Percentiles rank a stretch among this genome's conserved stretches.
Conservation (phyloP, 495 filamentous ascomycete species). For the Trichodelitschia bisporula region DNA sequence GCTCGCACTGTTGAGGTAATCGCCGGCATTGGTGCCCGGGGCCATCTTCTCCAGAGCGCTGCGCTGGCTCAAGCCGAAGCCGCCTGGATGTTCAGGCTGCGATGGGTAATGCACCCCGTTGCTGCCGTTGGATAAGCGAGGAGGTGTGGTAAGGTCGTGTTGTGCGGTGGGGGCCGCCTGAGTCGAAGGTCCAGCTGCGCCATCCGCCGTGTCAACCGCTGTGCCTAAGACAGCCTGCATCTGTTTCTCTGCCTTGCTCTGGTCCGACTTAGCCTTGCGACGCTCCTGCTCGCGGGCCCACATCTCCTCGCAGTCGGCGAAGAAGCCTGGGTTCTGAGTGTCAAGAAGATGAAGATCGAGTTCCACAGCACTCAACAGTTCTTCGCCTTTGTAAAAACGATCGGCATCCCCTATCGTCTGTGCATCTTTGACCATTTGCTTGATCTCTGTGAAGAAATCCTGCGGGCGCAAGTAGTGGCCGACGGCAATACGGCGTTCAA, state of each 20-base stretch:
- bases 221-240: not conserved
- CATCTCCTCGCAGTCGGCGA: conserved; percentile 45
- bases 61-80: conserved; percentile 33
- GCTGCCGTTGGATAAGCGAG: conserved; percentile 20
- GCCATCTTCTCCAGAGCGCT: conserved; percentile 52
- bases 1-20: conserved; percentile 65
- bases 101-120: conserved; percentile 13
- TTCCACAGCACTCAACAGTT: conserved; percentile 73
- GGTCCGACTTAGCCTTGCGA: no score
- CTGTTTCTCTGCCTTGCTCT: conserved; percentile 21
- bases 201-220: not conserved
- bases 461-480: conserved; percentile 77
- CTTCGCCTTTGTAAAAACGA: conserved; percentile 58
- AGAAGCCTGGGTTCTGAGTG: conserved; percentile 31
- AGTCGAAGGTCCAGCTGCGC: not conserved
- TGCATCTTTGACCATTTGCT: conserved; percentile 60
- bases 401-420: conserved; percentile 48
- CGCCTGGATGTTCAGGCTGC: not conserved
- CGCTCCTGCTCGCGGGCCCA: conserved; percentile 52
- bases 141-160: no score
- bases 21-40: conserved; percentile 46
- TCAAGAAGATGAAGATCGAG: conserved; percentile 50
- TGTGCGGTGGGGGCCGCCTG: not conserved
- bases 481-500: conserved; percentile 83
- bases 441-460: conserved; percentile 72